These are phyloP conservation scores for Cercospora sp. DNA, from an alignment of 2,329 filamentous ascomycete species.

Conservation along the genomic window DNA sequence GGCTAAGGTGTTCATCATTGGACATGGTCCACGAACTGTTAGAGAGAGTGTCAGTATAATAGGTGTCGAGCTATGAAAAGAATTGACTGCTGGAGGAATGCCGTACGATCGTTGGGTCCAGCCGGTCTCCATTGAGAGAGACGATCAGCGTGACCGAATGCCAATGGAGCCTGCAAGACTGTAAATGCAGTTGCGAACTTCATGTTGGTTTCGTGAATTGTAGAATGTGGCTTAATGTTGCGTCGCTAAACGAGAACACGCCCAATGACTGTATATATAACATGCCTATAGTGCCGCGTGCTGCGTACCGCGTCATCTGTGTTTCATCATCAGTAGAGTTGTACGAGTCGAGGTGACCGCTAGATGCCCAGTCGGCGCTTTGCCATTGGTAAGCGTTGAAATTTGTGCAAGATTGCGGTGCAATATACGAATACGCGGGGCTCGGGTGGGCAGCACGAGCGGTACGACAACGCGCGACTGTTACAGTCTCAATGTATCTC, in stretches of 20 bases:
- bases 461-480: background rate
- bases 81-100: background rate
- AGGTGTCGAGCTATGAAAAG: background rate
- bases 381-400: background rate
- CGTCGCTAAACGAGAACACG: background rate
- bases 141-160: background rate
- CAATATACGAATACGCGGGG: background rate
- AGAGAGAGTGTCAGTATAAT: background rate
- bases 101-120: slow-evolving; percentile 7
- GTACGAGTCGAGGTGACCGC: background rate
- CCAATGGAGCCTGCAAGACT: background rate
- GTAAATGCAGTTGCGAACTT: background rate
- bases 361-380: background rate
- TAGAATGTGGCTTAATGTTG: background rate
- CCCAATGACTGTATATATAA: background rate
- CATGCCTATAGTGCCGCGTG: background rate
- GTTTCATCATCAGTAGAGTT: background rate
- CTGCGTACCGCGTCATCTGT: background rate
- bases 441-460: background rate
- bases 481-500: background rate
- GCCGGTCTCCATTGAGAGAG: slow-evolving; percentile 4
- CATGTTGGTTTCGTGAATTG: background rate
- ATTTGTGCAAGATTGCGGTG: background rate
- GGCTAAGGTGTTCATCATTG: slow-evolving; percentile 23
- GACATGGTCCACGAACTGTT: slow-evolving; percentile 10